A percentile compares a stretch with the other conserved stretches of the same genome.
These are phyloP conservation scores for Plasmodium vinckei DNA, from an alignment of 169 alveolate genomes.

Conservation along the genomic window DNA sequence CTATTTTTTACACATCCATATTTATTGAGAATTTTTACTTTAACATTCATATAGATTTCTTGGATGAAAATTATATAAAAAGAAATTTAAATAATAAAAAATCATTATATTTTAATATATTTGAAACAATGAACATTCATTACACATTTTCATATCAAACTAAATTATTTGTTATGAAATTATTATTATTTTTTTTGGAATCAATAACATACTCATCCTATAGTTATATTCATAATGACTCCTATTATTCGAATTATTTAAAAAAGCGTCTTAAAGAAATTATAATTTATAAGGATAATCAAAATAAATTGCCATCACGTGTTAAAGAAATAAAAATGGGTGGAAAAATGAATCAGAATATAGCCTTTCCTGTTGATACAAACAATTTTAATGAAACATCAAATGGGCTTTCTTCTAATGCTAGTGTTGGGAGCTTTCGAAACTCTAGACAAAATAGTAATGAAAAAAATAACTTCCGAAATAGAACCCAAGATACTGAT, in stretches of 20 bases:
- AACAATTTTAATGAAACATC: too few species aligned
- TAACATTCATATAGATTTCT: slow-evolving; percentile 32
- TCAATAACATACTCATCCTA: slow-evolving; percentile 13
- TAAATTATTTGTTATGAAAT: slow-evolving; percentile 44
- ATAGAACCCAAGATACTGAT: not conserved
- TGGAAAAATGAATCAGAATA: not conserved
- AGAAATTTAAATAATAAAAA: slow-evolving; percentile 2
- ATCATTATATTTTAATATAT: slow-evolving; percentile 52
- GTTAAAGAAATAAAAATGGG: not conserved
- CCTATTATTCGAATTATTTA: slow-evolving; percentile 26
- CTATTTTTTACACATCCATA: slow-evolving; percentile 47
- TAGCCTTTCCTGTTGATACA: too few species aligned
- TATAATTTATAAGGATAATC: not conserved
- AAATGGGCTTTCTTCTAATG: too few species aligned
- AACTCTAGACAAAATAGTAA: not conserved
- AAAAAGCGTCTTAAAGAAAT: slow-evolving; percentile 34
- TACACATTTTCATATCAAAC: slow-evolving; percentile 46
- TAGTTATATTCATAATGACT: slow-evolving; percentile 52
- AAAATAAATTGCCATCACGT: too few species aligned
- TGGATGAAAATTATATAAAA: not conserved
- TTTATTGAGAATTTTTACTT: slow-evolving; percentile 20
- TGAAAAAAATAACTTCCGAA: not conserved
- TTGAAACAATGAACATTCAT: slow-evolving; percentile 29
- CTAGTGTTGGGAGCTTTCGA: too few species aligned
- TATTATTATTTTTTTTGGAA: slow-evolving; percentile 46